These are phyloP conservation scores for Artemisia tridentata DNA, from an alignment of 129 eudicot genomes.

Conservation along the genomic window DNA sequence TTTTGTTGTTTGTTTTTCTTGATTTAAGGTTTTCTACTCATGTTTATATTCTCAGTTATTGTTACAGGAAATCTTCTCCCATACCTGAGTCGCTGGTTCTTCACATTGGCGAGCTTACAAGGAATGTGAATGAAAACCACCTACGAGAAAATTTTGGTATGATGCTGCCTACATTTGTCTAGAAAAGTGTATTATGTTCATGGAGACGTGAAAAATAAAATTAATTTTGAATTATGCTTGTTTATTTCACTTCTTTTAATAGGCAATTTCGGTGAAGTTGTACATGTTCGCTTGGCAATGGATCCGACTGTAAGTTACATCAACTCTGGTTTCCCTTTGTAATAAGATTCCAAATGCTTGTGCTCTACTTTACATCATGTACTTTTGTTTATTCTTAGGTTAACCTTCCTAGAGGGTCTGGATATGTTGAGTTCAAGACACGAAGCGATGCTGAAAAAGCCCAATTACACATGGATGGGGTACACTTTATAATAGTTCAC, in stretches of 20 bases:
- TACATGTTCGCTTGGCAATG: conserved; percentile 65
- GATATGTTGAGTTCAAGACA: conserved; percentile 13
- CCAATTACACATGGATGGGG: conserved; percentile 10
- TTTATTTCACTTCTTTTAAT: background rate
- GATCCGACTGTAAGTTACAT: conserved; percentile 56
- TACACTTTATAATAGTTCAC: conserved; percentile 28
- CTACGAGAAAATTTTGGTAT: conserved; percentile 83
- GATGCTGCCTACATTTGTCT: background rate
- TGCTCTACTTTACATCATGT: background rate
- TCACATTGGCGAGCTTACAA: conserved; percentile 76
- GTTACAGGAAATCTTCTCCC: conserved; percentile 74
- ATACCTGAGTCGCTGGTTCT: conserved; percentile 72
- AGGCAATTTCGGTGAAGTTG: conserved; percentile 81
- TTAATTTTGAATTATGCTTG: background rate
- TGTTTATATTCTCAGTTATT: background rate
- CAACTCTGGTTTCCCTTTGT: background rate
- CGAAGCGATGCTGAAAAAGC: conserved; percentile 9
- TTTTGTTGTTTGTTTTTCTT: background rate
- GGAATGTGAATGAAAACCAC: conserved; percentile 89
- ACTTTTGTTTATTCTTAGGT: conserved; percentile 41
- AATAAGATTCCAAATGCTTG: background rate
- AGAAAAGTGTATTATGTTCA: background rate
- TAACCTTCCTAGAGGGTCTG: conserved; percentile 34
- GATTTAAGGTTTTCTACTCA: background rate
- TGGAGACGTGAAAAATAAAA: background rate